Evolutionary conservation across 305 asterid genomes (phyloP).

Genomic region (Coffea humblotiana): DNA sequence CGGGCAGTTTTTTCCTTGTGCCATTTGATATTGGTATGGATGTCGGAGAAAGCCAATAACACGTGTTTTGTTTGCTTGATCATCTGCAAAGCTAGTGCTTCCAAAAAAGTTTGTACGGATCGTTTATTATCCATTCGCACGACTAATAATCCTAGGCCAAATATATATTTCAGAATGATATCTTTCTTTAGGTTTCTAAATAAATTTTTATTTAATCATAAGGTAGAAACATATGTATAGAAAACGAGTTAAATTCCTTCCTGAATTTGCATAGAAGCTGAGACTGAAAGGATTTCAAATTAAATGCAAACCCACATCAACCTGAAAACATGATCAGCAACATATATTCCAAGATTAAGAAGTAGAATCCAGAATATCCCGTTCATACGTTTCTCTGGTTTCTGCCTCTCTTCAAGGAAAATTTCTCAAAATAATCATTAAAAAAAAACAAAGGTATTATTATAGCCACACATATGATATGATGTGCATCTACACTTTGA

Average conservation of each 20-base stretch:
- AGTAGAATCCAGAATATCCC: constrained; percentile 94
- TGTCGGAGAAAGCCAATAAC: too few relatives aligned
- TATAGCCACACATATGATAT: constrained; percentile 17
- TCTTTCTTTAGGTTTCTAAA: neutral
- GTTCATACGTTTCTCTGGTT: constrained; percentile 65
- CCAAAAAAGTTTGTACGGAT: too few relatives aligned
- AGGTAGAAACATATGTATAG: neutral
- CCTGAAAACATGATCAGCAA: neutral
- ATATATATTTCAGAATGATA: neutral
- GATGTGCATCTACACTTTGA: constrained; percentile 17
- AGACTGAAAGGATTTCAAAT: neutral
- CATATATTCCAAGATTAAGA: constrained; percentile 66
- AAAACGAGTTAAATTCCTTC: neutral
- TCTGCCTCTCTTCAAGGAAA: constrained; percentile 38
- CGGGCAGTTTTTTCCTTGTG: too few relatives aligned
- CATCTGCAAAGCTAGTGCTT: too few relatives aligned
- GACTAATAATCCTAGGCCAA: too few relatives aligned
- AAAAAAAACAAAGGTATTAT: constrained; percentile 8
- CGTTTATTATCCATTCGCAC: too few relatives aligned
- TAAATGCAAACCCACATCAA: neutral
- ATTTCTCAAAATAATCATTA: constrained; percentile 72
- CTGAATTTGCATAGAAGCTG: neutral
- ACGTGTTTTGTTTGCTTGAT: too few relatives aligned
- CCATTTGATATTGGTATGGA: too few relatives aligned
- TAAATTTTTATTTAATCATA: neutral